phyloP scores from a whole-genome alignment of 2,329 filamentous ascomycete species.

The Trichoderma atrobrunneum region DNA sequence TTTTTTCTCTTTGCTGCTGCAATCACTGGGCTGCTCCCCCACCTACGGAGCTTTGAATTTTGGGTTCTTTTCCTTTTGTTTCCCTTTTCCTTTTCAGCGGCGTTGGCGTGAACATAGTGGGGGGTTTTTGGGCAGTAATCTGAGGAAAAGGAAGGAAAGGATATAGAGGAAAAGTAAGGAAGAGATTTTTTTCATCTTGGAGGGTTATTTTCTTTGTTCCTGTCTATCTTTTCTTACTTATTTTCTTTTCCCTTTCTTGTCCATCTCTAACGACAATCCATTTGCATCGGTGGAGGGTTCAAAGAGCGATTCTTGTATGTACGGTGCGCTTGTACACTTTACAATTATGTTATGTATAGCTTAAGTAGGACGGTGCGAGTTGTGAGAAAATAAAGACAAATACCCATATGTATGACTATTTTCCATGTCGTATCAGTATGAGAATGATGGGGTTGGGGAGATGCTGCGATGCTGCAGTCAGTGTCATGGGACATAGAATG shows the following conservation, averaged over 20 bases:
- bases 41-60: constrained; percentile 8
- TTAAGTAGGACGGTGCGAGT: not conserved
- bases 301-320: not conserved
- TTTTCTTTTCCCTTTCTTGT: not conserved
- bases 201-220: constrained; percentile 1
- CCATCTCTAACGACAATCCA: constrained; percentile 3
- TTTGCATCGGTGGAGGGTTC: not conserved
- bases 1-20: not conserved
- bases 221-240: not conserved
- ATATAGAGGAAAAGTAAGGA: constrained; percentile 17
- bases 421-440: no score
- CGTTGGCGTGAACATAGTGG: constrained; percentile 4
- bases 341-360: constrained; percentile 3
- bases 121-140: constrained; percentile 1
- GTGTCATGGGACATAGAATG: not conserved
- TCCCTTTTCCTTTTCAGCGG: not conserved
- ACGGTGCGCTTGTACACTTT: constrained; percentile 2
- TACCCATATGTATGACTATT: not conserved
- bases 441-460: no score
- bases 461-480: no score
- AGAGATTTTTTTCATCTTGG: not conserved
- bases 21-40: constrained; percentile 17
- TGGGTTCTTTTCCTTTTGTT: not conserved
- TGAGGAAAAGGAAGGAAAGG: constrained; percentile 13
- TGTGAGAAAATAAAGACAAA: not conserved